Evolutionary conservation across 2,329 filamentous ascomycete genomes (phyloP).

Genomic region (Cercospora citrullina): DNA sequence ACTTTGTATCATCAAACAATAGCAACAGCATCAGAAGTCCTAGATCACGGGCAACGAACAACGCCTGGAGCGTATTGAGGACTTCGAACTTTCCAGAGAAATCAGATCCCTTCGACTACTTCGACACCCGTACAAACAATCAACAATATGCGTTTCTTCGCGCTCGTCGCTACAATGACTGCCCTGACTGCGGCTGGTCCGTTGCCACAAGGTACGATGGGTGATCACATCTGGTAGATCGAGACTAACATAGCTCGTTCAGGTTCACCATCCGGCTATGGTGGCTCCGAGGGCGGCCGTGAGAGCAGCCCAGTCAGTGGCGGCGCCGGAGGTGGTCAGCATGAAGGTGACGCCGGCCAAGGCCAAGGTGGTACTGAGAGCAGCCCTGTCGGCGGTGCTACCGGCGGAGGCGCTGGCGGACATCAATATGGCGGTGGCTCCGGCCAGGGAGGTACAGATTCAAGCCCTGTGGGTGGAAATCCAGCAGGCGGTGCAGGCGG

Average conservation of each 20-base stretch:
- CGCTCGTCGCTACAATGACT: slow-evolving; percentile 8
- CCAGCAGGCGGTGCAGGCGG: neutral
- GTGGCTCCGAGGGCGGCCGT: neutral
- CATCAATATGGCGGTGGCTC: neutral
- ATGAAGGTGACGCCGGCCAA: neutral
- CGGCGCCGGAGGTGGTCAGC: neutral
- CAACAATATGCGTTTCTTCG: slow-evolving; percentile 16
- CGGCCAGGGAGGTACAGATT: neutral
- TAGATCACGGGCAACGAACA: neutral
- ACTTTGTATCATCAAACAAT: neutral
- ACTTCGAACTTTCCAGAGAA: neutral
- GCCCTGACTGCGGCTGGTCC: slow-evolving; percentile 9
- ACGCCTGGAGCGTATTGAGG: neutral
- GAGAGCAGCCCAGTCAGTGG: neutral
- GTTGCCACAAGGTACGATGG: slow-evolving; percentile 1
- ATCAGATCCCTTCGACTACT: neutral
- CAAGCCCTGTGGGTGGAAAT: neutral
- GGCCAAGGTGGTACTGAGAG: neutral
- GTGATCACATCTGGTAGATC: neutral
- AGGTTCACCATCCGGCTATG: neutral
- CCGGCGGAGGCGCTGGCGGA: neutral
- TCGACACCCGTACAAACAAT: neutral
- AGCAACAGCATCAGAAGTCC: neutral
- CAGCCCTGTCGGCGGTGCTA: neutral
- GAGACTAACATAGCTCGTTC: neutral